Percentiles rank a stretch among this genome's conserved stretches.
Evolutionary conservation across 1,284 basidiomycete species (phyloP).

Genomic region (Rhodotorula sp.): DNA sequence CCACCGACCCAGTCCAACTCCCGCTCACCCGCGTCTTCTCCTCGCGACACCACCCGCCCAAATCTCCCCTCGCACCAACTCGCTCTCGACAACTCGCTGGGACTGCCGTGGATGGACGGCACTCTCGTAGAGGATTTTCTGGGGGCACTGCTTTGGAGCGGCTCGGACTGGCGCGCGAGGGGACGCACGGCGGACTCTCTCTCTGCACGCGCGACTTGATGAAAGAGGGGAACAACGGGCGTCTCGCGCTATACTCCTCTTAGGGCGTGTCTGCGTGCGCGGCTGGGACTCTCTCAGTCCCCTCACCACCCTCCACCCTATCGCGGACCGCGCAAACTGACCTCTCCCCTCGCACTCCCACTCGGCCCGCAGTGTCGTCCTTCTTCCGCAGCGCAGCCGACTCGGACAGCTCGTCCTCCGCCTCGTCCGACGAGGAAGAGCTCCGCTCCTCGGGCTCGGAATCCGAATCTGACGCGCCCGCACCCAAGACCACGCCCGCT

Average conservation of each 20-base stretch:
- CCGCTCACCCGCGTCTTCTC: too few species aligned
- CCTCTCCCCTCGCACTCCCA: background rate
- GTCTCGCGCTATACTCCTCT: too few species aligned
- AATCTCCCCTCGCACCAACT: too few species aligned
- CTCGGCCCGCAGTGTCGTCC: conserved; percentile 62
- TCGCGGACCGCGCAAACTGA: background rate
- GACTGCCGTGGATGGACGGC: too few species aligned
- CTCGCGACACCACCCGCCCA: too few species aligned
- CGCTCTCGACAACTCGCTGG: too few species aligned
- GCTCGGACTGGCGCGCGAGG: too few species aligned
- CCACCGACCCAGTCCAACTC: too few species aligned
- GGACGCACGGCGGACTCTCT: background rate
- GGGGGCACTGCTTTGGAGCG: too few species aligned
- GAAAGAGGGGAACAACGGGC: too few species aligned
- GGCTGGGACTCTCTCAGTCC: background rate
- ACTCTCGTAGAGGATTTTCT: too few species aligned
- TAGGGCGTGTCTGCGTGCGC: too few species aligned
- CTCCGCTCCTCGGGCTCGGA: conserved; percentile 67
- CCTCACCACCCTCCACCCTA: background rate
- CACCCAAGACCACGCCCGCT: conserved; percentile 54
- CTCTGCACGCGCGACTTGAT: background rate
- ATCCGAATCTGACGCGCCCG: conserved; percentile 61
- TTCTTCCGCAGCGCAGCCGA: conserved; percentile 82
- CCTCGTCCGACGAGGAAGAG: conserved; percentile 72
- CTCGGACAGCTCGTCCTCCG: conserved; percentile 64